These are phyloP conservation scores for Phytophthora pisi DNA, from an alignment of 352 stramenopile species.

Conservation along the genomic window DNA sequence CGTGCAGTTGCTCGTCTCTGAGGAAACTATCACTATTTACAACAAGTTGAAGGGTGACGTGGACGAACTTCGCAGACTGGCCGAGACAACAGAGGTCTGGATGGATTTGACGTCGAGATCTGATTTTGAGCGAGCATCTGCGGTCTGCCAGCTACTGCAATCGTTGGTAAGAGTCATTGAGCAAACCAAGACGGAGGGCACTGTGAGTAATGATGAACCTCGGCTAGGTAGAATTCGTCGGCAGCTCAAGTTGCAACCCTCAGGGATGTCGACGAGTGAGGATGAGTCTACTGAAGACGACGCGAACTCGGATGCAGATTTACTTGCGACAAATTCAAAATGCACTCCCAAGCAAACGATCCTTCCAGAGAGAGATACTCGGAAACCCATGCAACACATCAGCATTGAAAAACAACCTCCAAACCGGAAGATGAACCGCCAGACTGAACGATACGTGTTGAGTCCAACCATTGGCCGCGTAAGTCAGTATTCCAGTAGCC, in stretches of 20 bases:
- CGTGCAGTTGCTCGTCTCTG: slow-evolving; percentile 60
- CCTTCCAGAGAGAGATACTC: not conserved
- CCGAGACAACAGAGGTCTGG: slow-evolving; percentile 82
- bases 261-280: slow-evolving; percentile 14
- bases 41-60: slow-evolving; percentile 73
- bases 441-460: slow-evolving; percentile 39
- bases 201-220: not conserved
- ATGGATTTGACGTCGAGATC: slow-evolving; percentile 81
- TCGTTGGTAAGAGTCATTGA: slow-evolving; percentile 51
- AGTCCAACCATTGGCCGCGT: slow-evolving; percentile 50
- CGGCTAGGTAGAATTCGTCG: slow-evolving; percentile 6
- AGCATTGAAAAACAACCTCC: slow-evolving; percentile 50
- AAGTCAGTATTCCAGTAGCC: slow-evolving; percentile 52
- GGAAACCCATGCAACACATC: slow-evolving; percentile 25
- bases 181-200: slow-evolving; percentile 9
- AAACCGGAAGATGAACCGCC: slow-evolving; percentile 53
- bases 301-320: slow-evolving; percentile 23
- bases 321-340: slow-evolving; percentile 34
- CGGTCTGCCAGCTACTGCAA: slow-evolving; percentile 50
- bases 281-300: slow-evolving; percentile 21
- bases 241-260: slow-evolving; percentile 19
- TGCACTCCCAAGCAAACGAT: slow-evolving; percentile 26
- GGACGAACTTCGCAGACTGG: slow-evolving; percentile 59
- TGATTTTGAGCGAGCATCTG: slow-evolving; percentile 67
- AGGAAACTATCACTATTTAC: slow-evolving; percentile 73